Conservation (phyloP, 371 early-diverging fungal species). For the Circinella umbellata region DNA sequence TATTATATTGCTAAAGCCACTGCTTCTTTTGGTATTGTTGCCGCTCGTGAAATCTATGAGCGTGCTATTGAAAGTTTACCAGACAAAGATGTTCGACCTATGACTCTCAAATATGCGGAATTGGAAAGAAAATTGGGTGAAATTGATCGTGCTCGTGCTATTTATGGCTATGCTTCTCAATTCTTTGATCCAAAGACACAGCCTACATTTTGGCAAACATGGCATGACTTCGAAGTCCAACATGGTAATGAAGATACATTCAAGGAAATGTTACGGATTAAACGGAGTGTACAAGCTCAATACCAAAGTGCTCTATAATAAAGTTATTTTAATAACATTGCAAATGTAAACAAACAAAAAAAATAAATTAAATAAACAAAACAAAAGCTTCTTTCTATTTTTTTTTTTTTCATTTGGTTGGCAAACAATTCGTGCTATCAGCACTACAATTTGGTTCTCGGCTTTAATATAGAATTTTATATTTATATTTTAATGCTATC, state of each 20-base stretch:
- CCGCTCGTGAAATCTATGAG: conserved; percentile 91
- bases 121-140: conserved; percentile 93
- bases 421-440: too few species aligned
- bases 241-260: conserved; percentile 98
- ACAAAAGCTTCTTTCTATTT: not conserved
- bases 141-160: conserved; percentile 93
- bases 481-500: too few species aligned
- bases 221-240: conserved; percentile 97
- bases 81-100: conserved; percentile 79
- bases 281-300: conserved; percentile 71
- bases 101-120: conserved; percentile 85
- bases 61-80: conserved; percentile 88
- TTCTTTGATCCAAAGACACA: conserved; percentile 87
- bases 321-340: not conserved
- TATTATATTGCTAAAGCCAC: conserved; percentile 92
- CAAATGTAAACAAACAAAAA: not conserved
- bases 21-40: conserved; percentile 84
- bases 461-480: too few species aligned
- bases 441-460: too few species aligned
- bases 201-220: conserved; percentile 84
- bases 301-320: conserved; percentile 39
- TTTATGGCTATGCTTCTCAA: conserved; percentile 89
- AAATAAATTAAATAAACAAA: not conserved
- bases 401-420: not conserved
- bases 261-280: conserved; percentile 96